Evolutionary conservation across 2,329 filamentous ascomycete species (phyloP), one percentile per base, ranked within the genome.

Genomic region (Aspergillus fumigatiaffinis): DNA sequence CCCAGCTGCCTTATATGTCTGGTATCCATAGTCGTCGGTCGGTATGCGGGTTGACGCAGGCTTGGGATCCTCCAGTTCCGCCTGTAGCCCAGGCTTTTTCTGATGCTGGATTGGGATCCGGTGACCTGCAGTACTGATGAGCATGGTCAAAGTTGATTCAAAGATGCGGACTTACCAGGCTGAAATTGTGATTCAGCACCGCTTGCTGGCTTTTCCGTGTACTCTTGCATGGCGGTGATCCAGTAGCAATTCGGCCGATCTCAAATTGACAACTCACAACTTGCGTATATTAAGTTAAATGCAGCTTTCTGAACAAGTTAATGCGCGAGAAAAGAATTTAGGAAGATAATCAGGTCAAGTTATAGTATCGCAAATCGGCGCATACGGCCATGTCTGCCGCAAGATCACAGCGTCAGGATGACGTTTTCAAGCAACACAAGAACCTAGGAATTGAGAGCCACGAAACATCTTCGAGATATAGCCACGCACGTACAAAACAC

Each of bases 1-100:
- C 51, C 85, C 86, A 1, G 90, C 88, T 3, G 88, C 84, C 69
- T 87, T 86, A 77, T 94, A 93, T 50, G 82, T 82, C 66, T 89
- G 84, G 64, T 84, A 86, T 12, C 85, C 84, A 41, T 87, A 87
- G 57, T 88, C 84, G 20, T 83, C 81, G 4, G 84, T 87, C 0
- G 90, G 90, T 2, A 92, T 74, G 57, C 87, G 78, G 55, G 88
- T 84, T 56, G 83, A 84, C 48, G 83, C 77, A 1, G 89, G 87
- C 55, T 83, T 78, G 1, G 79, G 80, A 21, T 82, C 75, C 49
- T 80, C 71, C 76, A 91, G 78, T 20, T 84, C 73, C 28, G 77
- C 72, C 61, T 87, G 78, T 17, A 79, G 76, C 8, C 84, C 84
- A 0, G 83, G 83, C 25, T 76, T 74, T 44, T 76, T 65, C 64